Evolutionary conservation across 768 basidiomycete species (phyloP).

Genomic region (Mrakia gelida): DNA sequence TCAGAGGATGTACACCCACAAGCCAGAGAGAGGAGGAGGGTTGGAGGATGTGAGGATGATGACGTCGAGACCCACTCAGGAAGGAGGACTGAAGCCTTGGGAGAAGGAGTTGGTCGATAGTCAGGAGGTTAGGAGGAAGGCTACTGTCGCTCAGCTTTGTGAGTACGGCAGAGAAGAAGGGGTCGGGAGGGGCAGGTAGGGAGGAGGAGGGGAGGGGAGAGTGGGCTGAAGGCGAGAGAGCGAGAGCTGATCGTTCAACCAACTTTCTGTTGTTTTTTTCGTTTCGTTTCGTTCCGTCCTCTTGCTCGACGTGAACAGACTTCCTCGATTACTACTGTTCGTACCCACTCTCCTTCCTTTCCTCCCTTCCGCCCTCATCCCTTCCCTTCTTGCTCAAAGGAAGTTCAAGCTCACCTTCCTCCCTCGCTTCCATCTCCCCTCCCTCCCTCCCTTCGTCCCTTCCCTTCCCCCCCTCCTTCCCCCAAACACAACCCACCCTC

Average conservation of each 20-base stretch:
- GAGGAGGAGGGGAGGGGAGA: neutral
- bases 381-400: neutral
- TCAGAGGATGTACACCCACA: slow-evolving; percentile 14
- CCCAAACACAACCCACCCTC: neutral
- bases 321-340: slow-evolving; percentile 92
- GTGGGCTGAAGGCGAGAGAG: neutral
- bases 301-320: slow-evolving; percentile 50
- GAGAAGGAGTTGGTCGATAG: slow-evolving; percentile 79
- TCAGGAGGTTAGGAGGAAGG: slow-evolving; percentile 85
- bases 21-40: neutral
- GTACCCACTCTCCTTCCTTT: neutral
- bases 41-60: slow-evolving; percentile 39
- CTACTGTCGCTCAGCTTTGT: slow-evolving; percentile 97
- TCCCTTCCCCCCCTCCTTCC: neutral
- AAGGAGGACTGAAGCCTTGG: slow-evolving; percentile 56
- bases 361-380: no score
- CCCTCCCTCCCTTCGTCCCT: neutral
- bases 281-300: slow-evolving; percentile 10
- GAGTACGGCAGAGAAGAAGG: slow-evolving; percentile 31
- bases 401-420: neutral
- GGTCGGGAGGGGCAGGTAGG: neutral
- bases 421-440: neutral
- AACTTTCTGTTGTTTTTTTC: slow-evolving; percentile 22
- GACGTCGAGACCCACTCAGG: slow-evolving; percentile 41
- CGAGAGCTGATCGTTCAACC: slow-evolving; percentile 15